A percentile compares a stretch with the other conserved stretches of the same genome.
phyloP scores from a whole-genome alignment of 495 filamentous ascomycete species.

The Penicillium samsonianum region DNA sequence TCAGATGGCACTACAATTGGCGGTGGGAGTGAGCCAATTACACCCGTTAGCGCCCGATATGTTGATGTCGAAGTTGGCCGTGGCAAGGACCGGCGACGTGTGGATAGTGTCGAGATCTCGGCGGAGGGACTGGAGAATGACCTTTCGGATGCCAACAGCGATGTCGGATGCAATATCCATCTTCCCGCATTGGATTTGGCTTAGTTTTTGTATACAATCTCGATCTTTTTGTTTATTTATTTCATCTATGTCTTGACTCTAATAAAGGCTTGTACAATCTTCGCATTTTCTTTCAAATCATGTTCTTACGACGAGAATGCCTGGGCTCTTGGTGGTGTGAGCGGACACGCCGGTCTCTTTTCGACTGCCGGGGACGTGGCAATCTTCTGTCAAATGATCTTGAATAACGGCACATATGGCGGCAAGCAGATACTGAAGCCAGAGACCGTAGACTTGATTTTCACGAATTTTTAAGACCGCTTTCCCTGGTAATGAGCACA shows the following conservation, averaged over 20 bases:
- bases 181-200: constrained; percentile 23
- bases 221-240: constrained; percentile 12
- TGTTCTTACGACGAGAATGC: constrained; percentile 30
- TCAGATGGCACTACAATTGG: constrained; percentile 47
- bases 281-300: not conserved
- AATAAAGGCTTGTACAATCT: not conserved
- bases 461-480: constrained; percentile 30
- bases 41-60: constrained; percentile 47
- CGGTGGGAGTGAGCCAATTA: constrained; percentile 42
- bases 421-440: constrained; percentile 22
- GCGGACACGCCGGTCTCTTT: constrained; percentile 32
- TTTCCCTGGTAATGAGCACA: constrained; percentile 27
- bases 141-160: constrained; percentile 20
- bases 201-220: constrained; percentile 7
- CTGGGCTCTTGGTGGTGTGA: constrained; percentile 28
- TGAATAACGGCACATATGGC: constrained; percentile 33
- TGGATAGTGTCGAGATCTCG: constrained; percentile 66
- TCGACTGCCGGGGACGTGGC: constrained; percentile 26
- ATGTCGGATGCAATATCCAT: constrained; percentile 30
- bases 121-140: constrained; percentile 57
- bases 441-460: constrained; percentile 27
- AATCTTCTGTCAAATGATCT: constrained; percentile 33
- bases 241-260: not conserved
- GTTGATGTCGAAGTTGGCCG: constrained; percentile 50
- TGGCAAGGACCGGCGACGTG: constrained; percentile 47